Evolutionary conservation across 2,329 filamentous ascomycete genomes (phyloP).

Genomic region (Mollisia scopiformis): DNA sequence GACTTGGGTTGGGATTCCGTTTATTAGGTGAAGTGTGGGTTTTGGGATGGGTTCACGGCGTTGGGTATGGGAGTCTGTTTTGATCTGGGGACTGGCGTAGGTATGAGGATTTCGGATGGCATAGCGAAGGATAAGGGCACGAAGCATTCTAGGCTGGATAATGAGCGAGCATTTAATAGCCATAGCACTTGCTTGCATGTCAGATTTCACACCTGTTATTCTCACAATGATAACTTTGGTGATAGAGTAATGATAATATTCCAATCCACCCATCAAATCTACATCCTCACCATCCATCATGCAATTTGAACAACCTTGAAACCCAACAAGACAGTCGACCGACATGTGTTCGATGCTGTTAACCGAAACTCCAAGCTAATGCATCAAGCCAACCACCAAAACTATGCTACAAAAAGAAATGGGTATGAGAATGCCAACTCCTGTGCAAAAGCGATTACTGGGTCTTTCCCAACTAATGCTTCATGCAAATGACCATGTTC

Average conservation of each 20-base stretch:
- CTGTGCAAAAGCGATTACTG: background rate
- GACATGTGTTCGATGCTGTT: background rate
- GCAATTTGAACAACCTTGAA: background rate
- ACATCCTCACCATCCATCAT: background rate
- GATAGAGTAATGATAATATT: slow-evolving; percentile 3
- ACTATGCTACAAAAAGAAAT: slow-evolving; percentile 13
- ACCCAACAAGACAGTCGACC: background rate
- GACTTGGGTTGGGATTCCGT: slow-evolving; percentile 81
- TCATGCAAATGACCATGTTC: slow-evolving; percentile 10
- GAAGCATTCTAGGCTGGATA: background rate
- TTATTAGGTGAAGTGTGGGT: slow-evolving; percentile 51
- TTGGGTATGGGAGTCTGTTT: background rate
- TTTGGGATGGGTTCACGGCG: background rate
- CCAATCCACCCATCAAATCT: background rate
- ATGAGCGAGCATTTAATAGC: background rate
- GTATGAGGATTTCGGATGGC: background rate
- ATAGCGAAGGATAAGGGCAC: slow-evolving; percentile 10
- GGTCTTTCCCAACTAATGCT: background rate
- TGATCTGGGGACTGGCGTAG: background rate
- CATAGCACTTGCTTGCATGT: background rate
- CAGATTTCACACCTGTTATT: background rate
- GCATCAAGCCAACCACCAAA: background rate
- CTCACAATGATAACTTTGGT: background rate
- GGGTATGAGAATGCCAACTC: slow-evolving; percentile 8
- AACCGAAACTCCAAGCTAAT: slow-evolving; percentile 5